Evolutionary conservation across 257 asterid species (phyloP), one percentile per base, ranked within the genome.

Genomic region (Solanum dulcamara): DNA sequence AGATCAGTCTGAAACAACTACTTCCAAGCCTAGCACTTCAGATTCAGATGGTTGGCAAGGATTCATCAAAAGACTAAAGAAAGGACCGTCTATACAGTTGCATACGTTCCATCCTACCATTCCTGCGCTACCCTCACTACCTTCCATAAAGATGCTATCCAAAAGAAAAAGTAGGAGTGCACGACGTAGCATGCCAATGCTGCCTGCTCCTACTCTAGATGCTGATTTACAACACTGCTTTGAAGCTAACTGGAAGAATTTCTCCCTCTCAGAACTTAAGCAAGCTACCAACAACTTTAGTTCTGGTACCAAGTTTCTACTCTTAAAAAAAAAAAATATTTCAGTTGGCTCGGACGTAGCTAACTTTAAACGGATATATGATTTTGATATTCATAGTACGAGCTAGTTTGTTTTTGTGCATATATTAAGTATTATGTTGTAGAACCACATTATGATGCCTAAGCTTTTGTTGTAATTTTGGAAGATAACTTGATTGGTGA

Each of bases 401-500:
- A 26, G 44, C 68, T 81, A 81, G 84, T 55, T 81, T 62, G 4
- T 24, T 26, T 24, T 11, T 18, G 7, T 18, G 38, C 2, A 3
- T 81, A 60, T 53, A 9, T 7, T 81, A 37, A 35, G 84, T 51
- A 60, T 44, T 82, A 53, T 53, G 35, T 55, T 37, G 20, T 57
- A 81, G 59, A 60, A 83, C 60, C 26, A 12, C 37, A 24, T 83
- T 42, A 10, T 82, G 77, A 82, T 38, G 26, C 62, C 72, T 57
- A 57, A 62, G 28, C 42, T 68, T 28, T 32, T 44, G 11, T 10
- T 38, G 28, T 4, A 81, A 44, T 81, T 86, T 86, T 75, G 60
- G n/a, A 72, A 96, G 99, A 81, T 8, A 92, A 95, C 85, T 87
- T 95, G 93, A 93, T 97, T 28, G 99, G 98, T 64, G 97, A 94